Conservation (phyloP, 2,329 filamentous ascomycete species). For the Colletotrichum zoysiae region DNA sequence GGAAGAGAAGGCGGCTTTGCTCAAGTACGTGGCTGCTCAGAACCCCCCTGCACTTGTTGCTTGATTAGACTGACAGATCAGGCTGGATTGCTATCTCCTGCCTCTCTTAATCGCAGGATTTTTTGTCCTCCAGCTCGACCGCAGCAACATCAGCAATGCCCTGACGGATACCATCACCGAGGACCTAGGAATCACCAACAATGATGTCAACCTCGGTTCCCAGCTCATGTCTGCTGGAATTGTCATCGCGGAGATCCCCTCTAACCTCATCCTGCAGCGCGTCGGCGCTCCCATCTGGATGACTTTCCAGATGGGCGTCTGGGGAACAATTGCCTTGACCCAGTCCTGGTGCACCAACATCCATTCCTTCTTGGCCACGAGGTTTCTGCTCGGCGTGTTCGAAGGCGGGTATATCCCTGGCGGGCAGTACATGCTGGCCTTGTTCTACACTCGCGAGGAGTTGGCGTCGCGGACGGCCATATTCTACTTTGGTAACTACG, state of each 20-base stretch:
- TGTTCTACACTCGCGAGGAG: constrained; percentile 49
- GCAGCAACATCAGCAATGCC: constrained; percentile 61
- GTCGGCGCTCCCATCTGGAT: constrained; percentile 44
- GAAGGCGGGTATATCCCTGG: constrained; percentile 52
- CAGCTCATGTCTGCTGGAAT: constrained; percentile 64
- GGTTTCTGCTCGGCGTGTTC: constrained; percentile 49
- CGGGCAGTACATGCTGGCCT: constrained; percentile 49
- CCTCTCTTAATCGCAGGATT: constrained; percentile 50
- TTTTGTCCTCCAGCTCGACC: constrained; percentile 51
- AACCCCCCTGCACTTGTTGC: neutral
- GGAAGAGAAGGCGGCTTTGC: constrained; percentile 2
- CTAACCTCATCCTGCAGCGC: constrained; percentile 52
- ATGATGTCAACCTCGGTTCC: constrained; percentile 65
- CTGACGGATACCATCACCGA: constrained; percentile 63
- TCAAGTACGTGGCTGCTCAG: constrained; percentile 6
- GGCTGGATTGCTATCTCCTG: constrained; percentile 47
- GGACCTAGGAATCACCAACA: constrained; percentile 62
- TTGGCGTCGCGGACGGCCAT: constrained; percentile 51
- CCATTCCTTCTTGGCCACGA: constrained; percentile 44
- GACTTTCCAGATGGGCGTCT: constrained; percentile 46
- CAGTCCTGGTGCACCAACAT: constrained; percentile 48
- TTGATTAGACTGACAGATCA: neutral
- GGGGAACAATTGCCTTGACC: constrained; percentile 48
- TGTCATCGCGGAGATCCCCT: constrained; percentile 57
- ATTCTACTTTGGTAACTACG: constrained; percentile 59